Evolutionary conservation across 805 yeast species (phyloP).

Genomic region (Starmera amethionina): DNA sequence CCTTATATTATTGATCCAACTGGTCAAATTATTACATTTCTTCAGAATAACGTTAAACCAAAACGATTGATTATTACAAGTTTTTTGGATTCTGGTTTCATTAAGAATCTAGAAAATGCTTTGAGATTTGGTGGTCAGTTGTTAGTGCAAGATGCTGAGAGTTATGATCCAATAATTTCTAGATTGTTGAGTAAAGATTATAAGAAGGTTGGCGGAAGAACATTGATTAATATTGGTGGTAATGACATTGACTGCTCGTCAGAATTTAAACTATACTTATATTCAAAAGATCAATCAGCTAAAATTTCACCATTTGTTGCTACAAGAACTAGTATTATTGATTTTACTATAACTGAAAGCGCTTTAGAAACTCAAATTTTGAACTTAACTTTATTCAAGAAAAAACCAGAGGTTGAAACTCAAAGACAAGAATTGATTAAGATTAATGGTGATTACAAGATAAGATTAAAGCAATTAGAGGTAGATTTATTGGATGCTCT

Average conservation of each 20-base stretch:
- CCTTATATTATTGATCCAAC: slow-evolving; percentile 74
- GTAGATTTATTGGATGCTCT: slow-evolving; percentile 45
- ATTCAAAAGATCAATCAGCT: slow-evolving; percentile 47
- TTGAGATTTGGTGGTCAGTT: slow-evolving; percentile 74
- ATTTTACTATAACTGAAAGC: slow-evolving; percentile 64
- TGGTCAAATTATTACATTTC: slow-evolving; percentile 30
- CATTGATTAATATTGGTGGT: slow-evolving; percentile 48
- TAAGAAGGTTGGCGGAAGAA: slow-evolving; percentile 59
- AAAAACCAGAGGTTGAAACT: slow-evolving; percentile 57
- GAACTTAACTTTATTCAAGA: slow-evolving; percentile 40
- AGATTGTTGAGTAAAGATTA: slow-evolving; percentile 54
- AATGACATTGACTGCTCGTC: slow-evolving; percentile 59
- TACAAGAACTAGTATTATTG: slow-evolving; percentile 52
- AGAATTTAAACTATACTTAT: slow-evolving; percentile 49
- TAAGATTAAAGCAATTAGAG: slow-evolving; percentile 47
- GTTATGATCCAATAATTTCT: slow-evolving; percentile 64
- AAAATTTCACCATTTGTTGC: slow-evolving; percentile 43
- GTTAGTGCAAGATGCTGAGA: slow-evolving; percentile 71
- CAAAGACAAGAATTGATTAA: slow-evolving; percentile 44
- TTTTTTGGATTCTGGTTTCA: slow-evolving; percentile 58
- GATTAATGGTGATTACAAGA: slow-evolving; percentile 50
- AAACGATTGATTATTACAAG: slow-evolving; percentile 47
- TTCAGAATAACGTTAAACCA: slow-evolving; percentile 23
- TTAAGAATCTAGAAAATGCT: slow-evolving; percentile 67
- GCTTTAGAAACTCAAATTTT: slow-evolving; percentile 56